Conservation (phyloP, 176 grass and related monocot species). For the Ananas comosus region DNA sequence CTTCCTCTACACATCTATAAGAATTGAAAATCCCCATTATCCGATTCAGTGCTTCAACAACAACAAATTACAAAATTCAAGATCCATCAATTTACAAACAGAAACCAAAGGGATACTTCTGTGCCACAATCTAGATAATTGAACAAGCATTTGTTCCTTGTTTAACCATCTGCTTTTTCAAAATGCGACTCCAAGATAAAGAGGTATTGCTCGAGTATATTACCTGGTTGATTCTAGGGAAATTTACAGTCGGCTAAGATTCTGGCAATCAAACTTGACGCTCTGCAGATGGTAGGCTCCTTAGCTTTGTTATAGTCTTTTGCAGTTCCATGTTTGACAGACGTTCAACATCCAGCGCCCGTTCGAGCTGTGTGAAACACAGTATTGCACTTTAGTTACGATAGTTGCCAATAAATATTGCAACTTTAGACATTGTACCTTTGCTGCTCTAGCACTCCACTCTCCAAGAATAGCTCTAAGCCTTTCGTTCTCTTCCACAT, state of each 20-base stretch:
- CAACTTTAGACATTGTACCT: slow-evolving; percentile 28
- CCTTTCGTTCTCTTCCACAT: slow-evolving; percentile 93
- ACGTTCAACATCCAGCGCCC: slow-evolving; percentile 76
- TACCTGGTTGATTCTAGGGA: background rate
- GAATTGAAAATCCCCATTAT: too few species aligned
- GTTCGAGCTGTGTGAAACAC: slow-evolving; percentile 62
- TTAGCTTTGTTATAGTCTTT: slow-evolving; percentile 39
- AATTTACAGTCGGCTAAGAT: background rate
- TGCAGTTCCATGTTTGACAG: slow-evolving; percentile 50
- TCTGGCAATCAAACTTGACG: background rate
- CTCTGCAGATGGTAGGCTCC: slow-evolving; percentile 6
- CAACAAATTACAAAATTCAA: background rate
- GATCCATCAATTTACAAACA: slow-evolving; percentile 1
- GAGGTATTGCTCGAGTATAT: background rate
- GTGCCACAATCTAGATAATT: background rate
- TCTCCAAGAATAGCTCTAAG: slow-evolving; percentile 97
- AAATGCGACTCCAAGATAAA: background rate
- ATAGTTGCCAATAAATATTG: background rate
- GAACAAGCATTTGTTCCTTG: background rate
- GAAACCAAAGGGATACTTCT: background rate
- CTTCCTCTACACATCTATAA: too few species aligned
- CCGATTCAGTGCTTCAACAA: background rate
- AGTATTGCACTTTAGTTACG: background rate
- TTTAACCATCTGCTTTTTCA: background rate
- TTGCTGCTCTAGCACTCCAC: slow-evolving; percentile 95